Evolutionary conservation across 352 stramenopile genomes (phyloP).

Genomic region (Globisporangium radiosum): DNA sequence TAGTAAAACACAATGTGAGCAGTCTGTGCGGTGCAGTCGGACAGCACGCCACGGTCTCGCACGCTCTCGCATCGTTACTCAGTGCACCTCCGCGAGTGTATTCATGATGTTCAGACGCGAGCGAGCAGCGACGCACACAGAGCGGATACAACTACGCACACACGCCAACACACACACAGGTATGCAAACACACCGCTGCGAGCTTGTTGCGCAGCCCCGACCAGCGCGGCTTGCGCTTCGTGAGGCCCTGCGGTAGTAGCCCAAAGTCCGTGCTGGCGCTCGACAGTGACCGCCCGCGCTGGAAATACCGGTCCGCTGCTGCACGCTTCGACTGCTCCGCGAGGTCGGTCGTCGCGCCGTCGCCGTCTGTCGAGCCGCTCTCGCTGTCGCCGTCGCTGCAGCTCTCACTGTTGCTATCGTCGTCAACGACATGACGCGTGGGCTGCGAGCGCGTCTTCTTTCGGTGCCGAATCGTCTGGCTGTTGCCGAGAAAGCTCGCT

Average conservation of each 20-base stretch:
- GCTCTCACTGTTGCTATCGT: slow-evolving; percentile 5
- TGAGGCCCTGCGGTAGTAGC: slow-evolving; percentile 12
- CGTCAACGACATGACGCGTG: not conserved
- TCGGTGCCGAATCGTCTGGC: slow-evolving; percentile 8
- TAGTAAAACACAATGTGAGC: too few species aligned
- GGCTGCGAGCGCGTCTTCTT: slow-evolving; percentile 11
- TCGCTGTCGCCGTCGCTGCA: slow-evolving; percentile 4
- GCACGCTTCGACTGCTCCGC: not conserved
- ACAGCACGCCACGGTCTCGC: too few species aligned
- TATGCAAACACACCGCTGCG: slow-evolving; percentile 11
- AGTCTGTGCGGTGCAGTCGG: not conserved
- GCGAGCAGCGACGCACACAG: too few species aligned
- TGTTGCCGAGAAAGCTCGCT: slow-evolving; percentile 5
- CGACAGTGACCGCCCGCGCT: slow-evolving; percentile 7
- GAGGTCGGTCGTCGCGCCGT: slow-evolving; percentile 2
- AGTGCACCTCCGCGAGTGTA: too few species aligned
- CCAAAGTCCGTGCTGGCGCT: slow-evolving; percentile 3
- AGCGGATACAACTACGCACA: too few species aligned
- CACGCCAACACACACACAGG: too few species aligned
- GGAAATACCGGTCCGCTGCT: slow-evolving; percentile 8
- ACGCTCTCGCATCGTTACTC: too few species aligned
- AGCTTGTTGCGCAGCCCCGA: slow-evolving; percentile 28
- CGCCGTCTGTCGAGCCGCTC: slow-evolving; percentile 4
- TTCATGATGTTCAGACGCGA: too few species aligned
- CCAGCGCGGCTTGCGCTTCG: slow-evolving; percentile 29